These are phyloP conservation scores for Nitzschia putrida DNA, from an alignment of 108 stramenopile genomes.

Conservation along the genomic window DNA sequence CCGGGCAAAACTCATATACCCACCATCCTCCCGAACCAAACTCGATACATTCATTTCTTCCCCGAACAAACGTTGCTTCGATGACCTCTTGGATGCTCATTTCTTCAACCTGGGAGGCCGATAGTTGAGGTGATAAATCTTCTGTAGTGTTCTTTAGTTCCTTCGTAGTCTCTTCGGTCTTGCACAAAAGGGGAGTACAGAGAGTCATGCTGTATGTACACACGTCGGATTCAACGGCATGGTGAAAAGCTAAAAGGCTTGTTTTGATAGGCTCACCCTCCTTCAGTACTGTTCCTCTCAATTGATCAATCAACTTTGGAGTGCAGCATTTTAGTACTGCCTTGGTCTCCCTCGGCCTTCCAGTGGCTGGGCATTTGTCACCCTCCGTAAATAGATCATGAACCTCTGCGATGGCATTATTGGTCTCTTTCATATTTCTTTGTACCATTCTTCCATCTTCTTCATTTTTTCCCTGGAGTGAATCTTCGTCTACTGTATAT, in stretches of 20 bases:
- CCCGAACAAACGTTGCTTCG: slow-evolving; percentile 15
- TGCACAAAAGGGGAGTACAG: slow-evolving; percentile 76
- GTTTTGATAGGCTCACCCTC: slow-evolving; percentile 33
- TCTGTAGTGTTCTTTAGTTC: neutral
- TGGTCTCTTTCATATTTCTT: neutral
- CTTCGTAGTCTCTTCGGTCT: slow-evolving; percentile 5
- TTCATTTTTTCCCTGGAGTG: neutral
- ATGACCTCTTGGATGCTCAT: slow-evolving; percentile 32
- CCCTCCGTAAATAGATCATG: slow-evolving; percentile 49
- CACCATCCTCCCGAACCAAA: slow-evolving; percentile 46
- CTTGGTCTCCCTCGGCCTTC: slow-evolving; percentile 43
- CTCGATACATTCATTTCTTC: slow-evolving; percentile 24
- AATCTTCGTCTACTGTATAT: neutral
- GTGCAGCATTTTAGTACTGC: slow-evolving; percentile 70
- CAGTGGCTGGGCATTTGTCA: slow-evolving; percentile 62
- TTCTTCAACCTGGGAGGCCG: slow-evolving; percentile 4
- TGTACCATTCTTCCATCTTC: neutral
- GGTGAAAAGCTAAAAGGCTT: slow-evolving; percentile 26
- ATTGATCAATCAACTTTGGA: slow-evolving; percentile 33
- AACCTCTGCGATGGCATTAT: slow-evolving; percentile 6
- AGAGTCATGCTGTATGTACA: slow-evolving; percentile 56
- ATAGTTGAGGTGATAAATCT: neutral
- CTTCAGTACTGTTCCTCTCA: slow-evolving; percentile 27
- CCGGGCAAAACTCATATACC: slow-evolving; percentile 80
- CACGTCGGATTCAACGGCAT: slow-evolving; percentile 38